phyloP scores from a whole-genome alignment of 2,329 filamentous ascomycete species.

The Beauveria scarabaeidicola region DNA sequence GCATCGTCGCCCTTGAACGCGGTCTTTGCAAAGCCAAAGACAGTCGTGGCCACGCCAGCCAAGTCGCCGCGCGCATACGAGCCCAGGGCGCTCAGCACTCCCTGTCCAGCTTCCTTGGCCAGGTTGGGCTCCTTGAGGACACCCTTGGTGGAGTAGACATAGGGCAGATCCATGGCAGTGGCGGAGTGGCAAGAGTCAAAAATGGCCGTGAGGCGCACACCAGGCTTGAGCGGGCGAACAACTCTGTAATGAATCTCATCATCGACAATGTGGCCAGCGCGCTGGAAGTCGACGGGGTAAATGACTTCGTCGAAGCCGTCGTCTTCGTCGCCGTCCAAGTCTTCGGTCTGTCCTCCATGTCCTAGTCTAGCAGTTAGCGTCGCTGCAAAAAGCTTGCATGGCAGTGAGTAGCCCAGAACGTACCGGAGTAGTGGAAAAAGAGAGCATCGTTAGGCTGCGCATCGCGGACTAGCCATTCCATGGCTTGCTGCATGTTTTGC shows the following conservation, averaged over 20 bases:
- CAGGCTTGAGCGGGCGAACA: constrained; percentile 67
- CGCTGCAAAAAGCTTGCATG: background rate
- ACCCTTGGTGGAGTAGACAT: constrained; percentile 73
- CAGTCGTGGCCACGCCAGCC: constrained; percentile 66
- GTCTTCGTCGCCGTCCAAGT: constrained; percentile 66
- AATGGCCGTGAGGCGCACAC: constrained; percentile 76
- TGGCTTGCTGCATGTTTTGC: constrained; percentile 63
- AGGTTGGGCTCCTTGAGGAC: constrained; percentile 74
- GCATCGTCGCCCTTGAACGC: constrained; percentile 71
- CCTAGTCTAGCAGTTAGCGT: constrained; percentile 32
- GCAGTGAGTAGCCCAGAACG: constrained; percentile 7
- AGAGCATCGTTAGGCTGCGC: constrained; percentile 67
- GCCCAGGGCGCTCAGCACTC: constrained; percentile 62
- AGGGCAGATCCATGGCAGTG: constrained; percentile 67
- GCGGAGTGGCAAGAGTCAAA: constrained; percentile 78
- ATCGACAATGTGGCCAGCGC: constrained; percentile 65
- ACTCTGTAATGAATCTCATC: constrained; percentile 72
- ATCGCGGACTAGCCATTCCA: constrained; percentile 66
- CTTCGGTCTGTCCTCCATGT: constrained; percentile 67
- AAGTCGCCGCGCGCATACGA: constrained; percentile 81
- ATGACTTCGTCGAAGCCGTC: constrained; percentile 74
- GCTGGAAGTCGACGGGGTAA: constrained; percentile 65
- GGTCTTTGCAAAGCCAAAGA: constrained; percentile 83
- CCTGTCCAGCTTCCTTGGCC: constrained; percentile 69
- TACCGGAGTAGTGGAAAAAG: constrained; percentile 69